Base-by-base conservation (phyloP, 139 green algal genomes). In the Coelastrella sp. region DNA sequence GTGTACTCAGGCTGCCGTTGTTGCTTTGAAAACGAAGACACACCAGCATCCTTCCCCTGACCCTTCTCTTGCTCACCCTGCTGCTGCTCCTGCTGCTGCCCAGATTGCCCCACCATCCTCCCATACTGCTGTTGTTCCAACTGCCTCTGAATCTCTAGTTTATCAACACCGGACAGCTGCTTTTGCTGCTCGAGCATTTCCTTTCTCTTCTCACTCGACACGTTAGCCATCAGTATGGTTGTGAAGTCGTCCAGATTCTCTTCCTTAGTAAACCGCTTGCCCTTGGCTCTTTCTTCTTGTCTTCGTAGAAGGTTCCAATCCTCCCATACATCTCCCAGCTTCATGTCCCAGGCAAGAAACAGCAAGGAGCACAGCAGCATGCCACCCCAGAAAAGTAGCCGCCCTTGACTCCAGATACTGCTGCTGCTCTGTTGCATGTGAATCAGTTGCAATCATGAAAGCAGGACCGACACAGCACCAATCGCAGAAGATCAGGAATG, bases 231-330 rank as follows among this genome's bases (percentile, higher is more conserved):
- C 23, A 84, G 43, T 5, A 76, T 21, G 21, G 60, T 32, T 25
- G 45, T 48, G 37, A 84, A 35, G 13, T 84, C 78, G n/a, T 84
- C 78, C 27, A 75, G 13, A 60, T 84, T 84, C 41, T 84, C 78
- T 40, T 75, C 48, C 37, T 50, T 7, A n/a, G 38, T 84, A 43
- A 84, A 84, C 25, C 53, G 50, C 34, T 53, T 84, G 30, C 78
- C 78, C 0, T 40, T 35, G 4, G 40, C 40, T n/a, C 78, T 43
- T 32, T 45, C 78, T 37, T 48, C 38, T 30, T 84, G 78, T 41
- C 78, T 53, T 1, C 78, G 60, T 8, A 45, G 25, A 2, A 84
- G 43, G 41, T 66, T 76, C 78, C 78, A 84, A 17, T 64, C 78
- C 9, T 84, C 78, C 78, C 78, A 84, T 1, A n/a, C 40, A 76